Conservation (phyloP, 2,329 filamentous ascomycete species). For the Cercospora citrullina region DNA sequence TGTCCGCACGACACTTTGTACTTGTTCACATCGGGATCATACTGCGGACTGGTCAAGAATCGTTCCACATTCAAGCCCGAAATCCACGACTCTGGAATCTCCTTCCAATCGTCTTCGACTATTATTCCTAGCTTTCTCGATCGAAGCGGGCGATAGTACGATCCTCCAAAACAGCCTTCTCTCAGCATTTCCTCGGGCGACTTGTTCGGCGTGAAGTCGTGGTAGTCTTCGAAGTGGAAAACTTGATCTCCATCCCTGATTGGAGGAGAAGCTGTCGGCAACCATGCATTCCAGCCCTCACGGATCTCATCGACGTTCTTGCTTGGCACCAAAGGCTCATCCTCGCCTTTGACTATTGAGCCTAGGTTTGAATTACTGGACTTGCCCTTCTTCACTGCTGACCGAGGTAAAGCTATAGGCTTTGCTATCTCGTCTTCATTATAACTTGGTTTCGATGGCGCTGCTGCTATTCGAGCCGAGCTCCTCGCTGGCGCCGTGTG, state of each 20-base stretch:
- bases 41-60: conserved; percentile 46
- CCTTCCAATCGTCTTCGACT: conserved; percentile 49
- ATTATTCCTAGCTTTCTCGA: conserved; percentile 47
- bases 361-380: conserved; percentile 5
- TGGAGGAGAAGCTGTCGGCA: conserved; percentile 42
- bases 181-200: conserved; percentile 54
- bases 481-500: conserved; percentile 43
- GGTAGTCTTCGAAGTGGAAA: conserved; percentile 51
- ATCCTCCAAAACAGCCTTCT: conserved; percentile 56
- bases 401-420: conserved; percentile 30
- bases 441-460: conserved; percentile 40
- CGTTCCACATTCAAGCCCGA: conserved; percentile 42
- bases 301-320: conserved; percentile 39
- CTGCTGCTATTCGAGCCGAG: conserved; percentile 52
- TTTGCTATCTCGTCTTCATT: conserved; percentile 40
- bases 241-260: conserved; percentile 45
- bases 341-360: conserved; percentile 11
- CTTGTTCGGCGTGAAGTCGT: conserved; percentile 54
- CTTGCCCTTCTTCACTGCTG: conserved; percentile 20
- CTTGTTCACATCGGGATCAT: conserved; percentile 55
- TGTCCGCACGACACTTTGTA: conserved; percentile 56
- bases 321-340: conserved; percentile 30
- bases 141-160: conserved; percentile 53
- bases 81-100: conserved; percentile 49
- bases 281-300: conserved; percentile 50